Evolutionary conservation across 352 stramenopile genomes (phyloP).

Genomic region (Thalassiosira mediterranea): DNA sequence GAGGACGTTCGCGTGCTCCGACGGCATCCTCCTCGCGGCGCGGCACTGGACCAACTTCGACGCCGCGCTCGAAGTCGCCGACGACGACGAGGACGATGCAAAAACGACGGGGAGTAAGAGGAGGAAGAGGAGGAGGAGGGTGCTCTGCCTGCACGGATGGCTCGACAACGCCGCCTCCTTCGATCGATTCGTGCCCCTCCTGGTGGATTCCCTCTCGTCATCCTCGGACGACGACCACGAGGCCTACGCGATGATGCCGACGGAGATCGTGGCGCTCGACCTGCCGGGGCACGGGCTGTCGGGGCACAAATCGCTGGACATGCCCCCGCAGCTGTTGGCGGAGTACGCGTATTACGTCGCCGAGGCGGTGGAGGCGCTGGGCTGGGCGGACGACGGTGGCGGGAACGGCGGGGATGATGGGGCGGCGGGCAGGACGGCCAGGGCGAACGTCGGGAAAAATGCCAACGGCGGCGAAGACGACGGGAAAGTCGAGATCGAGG

Average conservation of each 20-base stretch:
- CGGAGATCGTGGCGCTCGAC: conserved; percentile 72
- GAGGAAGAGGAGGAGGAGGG: too few relatives aligned
- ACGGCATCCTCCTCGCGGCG: conserved; percentile 52
- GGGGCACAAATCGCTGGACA: conserved; percentile 71
- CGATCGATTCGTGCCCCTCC: conserved; percentile 54
- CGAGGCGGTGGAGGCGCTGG: conserved; percentile 60
- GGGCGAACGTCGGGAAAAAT: conserved; percentile 3
- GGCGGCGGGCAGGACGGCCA: neutral
- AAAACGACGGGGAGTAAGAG: too few relatives aligned
- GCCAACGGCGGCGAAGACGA: too few relatives aligned
- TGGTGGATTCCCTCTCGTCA: conserved; percentile 20
- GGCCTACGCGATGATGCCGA: neutral
- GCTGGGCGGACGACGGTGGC: conserved; percentile 48
- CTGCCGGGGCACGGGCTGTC: conserved; percentile 75
- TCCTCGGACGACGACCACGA: neutral
- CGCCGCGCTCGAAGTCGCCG: neutral
- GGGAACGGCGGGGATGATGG: conserved; percentile 2
- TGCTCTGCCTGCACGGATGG: conserved; percentile 76
- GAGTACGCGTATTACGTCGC: conserved; percentile 76
- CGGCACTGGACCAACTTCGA: conserved; percentile 48
- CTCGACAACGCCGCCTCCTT: conserved; percentile 77
- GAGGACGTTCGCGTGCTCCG: conserved; percentile 46
- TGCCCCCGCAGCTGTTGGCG: conserved; percentile 54
- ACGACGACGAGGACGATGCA: neutral
- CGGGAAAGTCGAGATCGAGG: too few relatives aligned